These are phyloP conservation scores for Aspergillus diversus DNA, from an alignment of 495 filamentous ascomycete species.

Conservation along the genomic window DNA sequence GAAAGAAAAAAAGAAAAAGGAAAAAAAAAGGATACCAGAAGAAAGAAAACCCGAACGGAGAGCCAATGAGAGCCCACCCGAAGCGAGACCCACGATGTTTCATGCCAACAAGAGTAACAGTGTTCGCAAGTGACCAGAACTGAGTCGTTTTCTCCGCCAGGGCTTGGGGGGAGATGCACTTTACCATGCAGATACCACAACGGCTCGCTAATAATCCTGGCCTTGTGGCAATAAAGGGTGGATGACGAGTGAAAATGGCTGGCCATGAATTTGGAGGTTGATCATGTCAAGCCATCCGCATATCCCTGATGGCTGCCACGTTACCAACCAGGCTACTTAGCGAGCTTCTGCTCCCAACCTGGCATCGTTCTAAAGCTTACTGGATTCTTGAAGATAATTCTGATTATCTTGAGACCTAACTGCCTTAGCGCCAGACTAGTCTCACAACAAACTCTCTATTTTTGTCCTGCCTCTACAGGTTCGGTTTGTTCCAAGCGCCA, in stretches of 20 bases:
- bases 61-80: neutral
- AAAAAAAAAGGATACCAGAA: neutral
- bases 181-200: conserved; percentile 13
- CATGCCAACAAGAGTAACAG: neutral
- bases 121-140: neutral
- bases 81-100: neutral
- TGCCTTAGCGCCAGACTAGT: conserved; percentile 23
- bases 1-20: neutral
- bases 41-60: neutral
- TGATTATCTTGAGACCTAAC: conserved; percentile 17
- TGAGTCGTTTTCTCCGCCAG: neutral
- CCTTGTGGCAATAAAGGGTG: conserved; percentile 7
- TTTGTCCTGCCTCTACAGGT: conserved; percentile 25
- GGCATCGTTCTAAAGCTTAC: conserved; percentile 8
- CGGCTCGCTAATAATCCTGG: conserved; percentile 13
- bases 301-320: conserved; percentile 23
- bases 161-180: neutral
- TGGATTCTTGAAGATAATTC: neutral
- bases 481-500: conserved; percentile 10
- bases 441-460: conserved; percentile 24
- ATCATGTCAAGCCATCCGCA: conserved; percentile 5
- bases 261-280: conserved; percentile 9
- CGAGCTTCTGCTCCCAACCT: conserved; percentile 12
- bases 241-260: conserved; percentile 10
- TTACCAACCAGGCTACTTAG: conserved; percentile 7